These are phyloP conservation scores for Tardiomyces digboiensis DNA, from an alignment of 1,139 yeast genomes.

Conservation along the genomic window DNA sequence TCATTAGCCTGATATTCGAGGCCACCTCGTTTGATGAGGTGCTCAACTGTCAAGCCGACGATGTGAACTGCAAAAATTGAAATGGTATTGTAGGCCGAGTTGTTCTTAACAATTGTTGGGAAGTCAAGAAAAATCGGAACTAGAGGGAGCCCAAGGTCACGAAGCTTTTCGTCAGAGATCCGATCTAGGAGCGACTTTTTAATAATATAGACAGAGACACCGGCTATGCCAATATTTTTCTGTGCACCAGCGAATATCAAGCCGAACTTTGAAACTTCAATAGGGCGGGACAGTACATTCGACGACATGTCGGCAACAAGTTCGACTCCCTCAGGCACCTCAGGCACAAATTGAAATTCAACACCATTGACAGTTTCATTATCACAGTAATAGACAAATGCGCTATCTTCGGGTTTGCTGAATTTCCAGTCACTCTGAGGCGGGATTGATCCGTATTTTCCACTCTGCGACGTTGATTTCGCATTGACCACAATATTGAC, in stretches of 20 bases:
- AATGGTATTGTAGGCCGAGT: slow-evolving; percentile 90
- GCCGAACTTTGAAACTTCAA: slow-evolving; percentile 82
- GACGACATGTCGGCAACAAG: slow-evolving; percentile 94
- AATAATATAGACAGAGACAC: slow-evolving; percentile 83
- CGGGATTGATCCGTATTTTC: slow-evolving; percentile 63
- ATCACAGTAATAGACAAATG: slow-evolving; percentile 86
- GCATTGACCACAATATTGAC: slow-evolving; percentile 63
- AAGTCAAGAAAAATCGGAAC: slow-evolving; percentile 84
- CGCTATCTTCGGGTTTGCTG: slow-evolving; percentile 43
- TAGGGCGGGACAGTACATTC: slow-evolving; percentile 69
- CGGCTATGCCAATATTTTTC: slow-evolving; percentile 95
- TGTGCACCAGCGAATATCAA: slow-evolving; percentile 88
- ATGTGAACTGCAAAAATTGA: slow-evolving; percentile 89
- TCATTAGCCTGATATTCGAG: slow-evolving; percentile 43
- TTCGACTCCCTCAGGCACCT: slow-evolving; percentile 55
- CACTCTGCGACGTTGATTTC: slow-evolving; percentile 34
- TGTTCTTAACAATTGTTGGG: slow-evolving; percentile 77
- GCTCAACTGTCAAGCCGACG: slow-evolving; percentile 64
- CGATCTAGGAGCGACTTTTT: slow-evolving; percentile 68
- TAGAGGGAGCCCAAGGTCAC: slow-evolving; percentile 53
- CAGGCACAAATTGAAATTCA: slow-evolving; percentile 57
- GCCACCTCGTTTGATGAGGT: slow-evolving; percentile 55
- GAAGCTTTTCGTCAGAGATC: slow-evolving; percentile 54
- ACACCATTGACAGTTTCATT: slow-evolving; percentile 95
- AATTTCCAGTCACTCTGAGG: slow-evolving; percentile 50